These are phyloP conservation scores for Bonia amplexicaulis DNA, from an alignment of 176 grass and related monocot genomes.

Conservation along the genomic window DNA sequence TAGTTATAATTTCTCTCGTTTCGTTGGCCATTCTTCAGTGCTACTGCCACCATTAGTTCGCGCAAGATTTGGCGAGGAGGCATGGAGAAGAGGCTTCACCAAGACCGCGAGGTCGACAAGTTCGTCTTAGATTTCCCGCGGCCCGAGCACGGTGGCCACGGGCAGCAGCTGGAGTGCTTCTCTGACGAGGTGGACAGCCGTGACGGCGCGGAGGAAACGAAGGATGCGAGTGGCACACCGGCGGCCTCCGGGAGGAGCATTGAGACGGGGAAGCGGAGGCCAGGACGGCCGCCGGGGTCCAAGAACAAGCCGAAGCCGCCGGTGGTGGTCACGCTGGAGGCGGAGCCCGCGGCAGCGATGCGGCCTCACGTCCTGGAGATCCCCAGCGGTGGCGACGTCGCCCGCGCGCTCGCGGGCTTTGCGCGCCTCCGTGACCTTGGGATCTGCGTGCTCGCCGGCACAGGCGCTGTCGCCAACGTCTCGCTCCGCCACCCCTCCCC, in stretches of 20 bases:
- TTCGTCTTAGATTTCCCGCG: background rate
- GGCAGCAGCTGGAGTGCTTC: constrained; percentile 42
- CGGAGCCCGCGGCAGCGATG: constrained; percentile 53
- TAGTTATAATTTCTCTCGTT: background rate
- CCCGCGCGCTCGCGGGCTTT: constrained; percentile 46
- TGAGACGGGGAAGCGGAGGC: constrained; percentile 43
- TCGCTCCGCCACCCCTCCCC: constrained; percentile 36
- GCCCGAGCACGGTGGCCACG: background rate
- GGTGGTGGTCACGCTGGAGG: constrained; percentile 42
- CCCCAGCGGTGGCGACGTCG: constrained; percentile 54
- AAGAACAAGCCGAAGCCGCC: constrained; percentile 84
- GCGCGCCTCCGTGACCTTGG: constrained; percentile 48
- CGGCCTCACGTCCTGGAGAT: constrained; percentile 75
- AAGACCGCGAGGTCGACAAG: background rate
- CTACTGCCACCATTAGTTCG: background rate
- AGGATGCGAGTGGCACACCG: background rate
- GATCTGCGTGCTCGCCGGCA: constrained; percentile 60
- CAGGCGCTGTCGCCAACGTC: constrained; percentile 56
- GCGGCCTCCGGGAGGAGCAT: background rate
- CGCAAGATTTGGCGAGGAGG: background rate
- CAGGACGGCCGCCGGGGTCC: constrained; percentile 71
- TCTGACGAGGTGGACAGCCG: constrained; percentile 54
- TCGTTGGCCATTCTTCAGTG: background rate
- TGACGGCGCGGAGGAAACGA: constrained; percentile 23
- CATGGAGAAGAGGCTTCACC: constrained; percentile 23